These are phyloP conservation scores for Linderniella brevidens DNA, from an alignment of 257 asterid genomes.

Conservation along the genomic window DNA sequence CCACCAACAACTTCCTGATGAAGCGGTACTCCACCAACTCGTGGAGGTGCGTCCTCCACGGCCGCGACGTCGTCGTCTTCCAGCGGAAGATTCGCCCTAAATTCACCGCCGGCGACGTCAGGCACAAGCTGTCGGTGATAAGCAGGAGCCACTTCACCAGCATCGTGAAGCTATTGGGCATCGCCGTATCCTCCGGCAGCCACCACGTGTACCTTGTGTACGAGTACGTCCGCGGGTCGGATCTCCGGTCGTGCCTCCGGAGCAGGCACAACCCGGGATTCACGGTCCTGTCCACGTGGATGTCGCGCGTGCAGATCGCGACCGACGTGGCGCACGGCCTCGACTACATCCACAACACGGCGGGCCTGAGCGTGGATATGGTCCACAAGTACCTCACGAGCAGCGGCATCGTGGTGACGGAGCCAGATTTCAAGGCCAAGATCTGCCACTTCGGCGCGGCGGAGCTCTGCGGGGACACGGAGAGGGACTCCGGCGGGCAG, in stretches of 20 bases:
- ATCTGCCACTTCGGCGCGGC: slow-evolving; percentile 97
- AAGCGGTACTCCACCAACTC: slow-evolving; percentile 64
- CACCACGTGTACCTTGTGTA: slow-evolving; percentile 66
- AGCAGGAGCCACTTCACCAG: slow-evolving; percentile 61
- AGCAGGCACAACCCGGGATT: slow-evolving; percentile 44
- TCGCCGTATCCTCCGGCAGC: slow-evolving; percentile 35
- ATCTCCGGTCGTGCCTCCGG: slow-evolving; percentile 50
- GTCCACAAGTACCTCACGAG: slow-evolving; percentile 87
- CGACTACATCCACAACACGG: slow-evolving; percentile 70
- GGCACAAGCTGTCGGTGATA: slow-evolving; percentile 33
- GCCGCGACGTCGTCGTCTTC: slow-evolving; percentile 56
- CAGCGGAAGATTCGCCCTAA: slow-evolving; percentile 48
- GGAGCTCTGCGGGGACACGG: slow-evolving; percentile 80
- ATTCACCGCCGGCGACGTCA: slow-evolving; percentile 25
- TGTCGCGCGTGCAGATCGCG: slow-evolving; percentile 79
- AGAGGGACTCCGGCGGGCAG: slow-evolving; percentile 16
- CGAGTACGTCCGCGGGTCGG: slow-evolving; percentile 52
- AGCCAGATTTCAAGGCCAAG: slow-evolving; percentile 61
- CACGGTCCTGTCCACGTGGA: slow-evolving; percentile 78
- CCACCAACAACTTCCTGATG: slow-evolving; percentile 79
- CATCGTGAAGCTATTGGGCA: slow-evolving; percentile 63
- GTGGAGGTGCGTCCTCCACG: slow-evolving; percentile 62
- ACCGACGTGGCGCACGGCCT: slow-evolving; percentile 77
- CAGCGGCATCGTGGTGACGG: slow-evolving; percentile 67
- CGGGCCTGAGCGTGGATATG: slow-evolving; percentile 51